phyloP scores from a whole-genome alignment of 2,329 filamentous ascomycete species.

The Fusarium duplospermum region DNA sequence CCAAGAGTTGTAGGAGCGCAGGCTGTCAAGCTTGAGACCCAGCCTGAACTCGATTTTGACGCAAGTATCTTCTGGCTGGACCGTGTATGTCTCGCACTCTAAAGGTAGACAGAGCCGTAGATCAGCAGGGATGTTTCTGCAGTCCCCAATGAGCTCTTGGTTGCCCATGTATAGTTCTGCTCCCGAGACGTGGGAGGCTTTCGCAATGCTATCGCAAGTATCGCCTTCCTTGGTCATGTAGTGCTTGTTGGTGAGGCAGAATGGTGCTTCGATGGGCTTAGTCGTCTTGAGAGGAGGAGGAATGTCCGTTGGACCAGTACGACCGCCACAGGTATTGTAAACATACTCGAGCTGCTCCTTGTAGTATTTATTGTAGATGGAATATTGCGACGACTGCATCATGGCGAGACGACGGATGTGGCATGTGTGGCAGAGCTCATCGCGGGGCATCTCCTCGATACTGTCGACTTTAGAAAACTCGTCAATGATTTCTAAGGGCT shows the following conservation, averaged over 20 bases:
- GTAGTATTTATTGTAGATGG: slow-evolving; percentile 34
- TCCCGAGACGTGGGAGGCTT: slow-evolving; percentile 17
- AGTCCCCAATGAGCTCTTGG: slow-evolving; percentile 18
- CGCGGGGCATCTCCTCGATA: slow-evolving; percentile 27
- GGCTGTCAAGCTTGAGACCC: background rate
- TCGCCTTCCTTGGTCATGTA: slow-evolving; percentile 25
- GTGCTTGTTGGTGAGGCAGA: background rate
- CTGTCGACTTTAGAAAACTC: slow-evolving; percentile 24
- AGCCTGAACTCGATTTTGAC: background rate
- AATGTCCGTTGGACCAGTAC: background rate
- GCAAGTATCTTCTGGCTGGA: background rate
- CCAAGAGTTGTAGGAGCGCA: background rate
- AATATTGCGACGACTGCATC: slow-evolving; percentile 42
- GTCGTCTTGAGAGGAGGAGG: background rate
- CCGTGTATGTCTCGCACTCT: background rate
- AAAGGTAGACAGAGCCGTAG: slow-evolving; percentile 16
- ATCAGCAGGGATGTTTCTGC: slow-evolving; percentile 11
- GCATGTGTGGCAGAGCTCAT: slow-evolving; percentile 42
- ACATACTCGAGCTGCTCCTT: slow-evolving; percentile 9
- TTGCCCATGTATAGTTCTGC: slow-evolving; percentile 28
- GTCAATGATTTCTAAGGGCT: slow-evolving; percentile 16
- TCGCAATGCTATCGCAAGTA: slow-evolving; percentile 33
- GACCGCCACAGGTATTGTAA: slow-evolving; percentile 13
- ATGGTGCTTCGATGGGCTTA: background rate
- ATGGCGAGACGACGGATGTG: slow-evolving; percentile 30